Evolutionary conservation across 1,139 yeast species (phyloP).

Genomic region (Petasospora rhodanensis): DNA sequence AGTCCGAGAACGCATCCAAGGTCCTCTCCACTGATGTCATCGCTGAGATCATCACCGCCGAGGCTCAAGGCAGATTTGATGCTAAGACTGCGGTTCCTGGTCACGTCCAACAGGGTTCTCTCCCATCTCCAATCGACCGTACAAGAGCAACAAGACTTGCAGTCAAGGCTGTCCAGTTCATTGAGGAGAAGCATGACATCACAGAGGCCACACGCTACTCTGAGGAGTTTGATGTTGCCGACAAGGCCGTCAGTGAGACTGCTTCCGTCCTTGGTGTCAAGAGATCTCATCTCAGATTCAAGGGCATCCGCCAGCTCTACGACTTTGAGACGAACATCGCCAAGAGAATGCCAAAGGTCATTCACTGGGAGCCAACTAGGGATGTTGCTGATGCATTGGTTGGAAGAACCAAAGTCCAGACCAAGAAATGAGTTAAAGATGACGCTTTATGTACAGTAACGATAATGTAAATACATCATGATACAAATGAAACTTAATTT

Average conservation of each 20-base stretch:
- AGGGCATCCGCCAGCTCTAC: slow-evolving; percentile 69
- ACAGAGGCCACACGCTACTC: slow-evolving; percentile 28
- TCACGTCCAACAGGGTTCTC: slow-evolving; percentile 78
- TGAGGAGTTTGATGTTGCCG: slow-evolving; percentile 27
- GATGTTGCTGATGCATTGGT: slow-evolving; percentile 81
- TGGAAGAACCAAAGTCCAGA: slow-evolving; percentile 51
- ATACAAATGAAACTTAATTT: no score
- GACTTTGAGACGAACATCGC: slow-evolving; percentile 79
- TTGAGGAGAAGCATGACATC: slow-evolving; percentile 42
- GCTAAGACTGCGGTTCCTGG: slow-evolving; percentile 79
- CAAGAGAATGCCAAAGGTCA: slow-evolving; percentile 82
- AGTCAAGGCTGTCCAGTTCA: slow-evolving; percentile 63
- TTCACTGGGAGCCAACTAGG: slow-evolving; percentile 76
- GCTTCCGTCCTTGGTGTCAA: slow-evolving; percentile 87
- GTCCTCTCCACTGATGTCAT: slow-evolving; percentile 64
- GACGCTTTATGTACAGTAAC: no score
- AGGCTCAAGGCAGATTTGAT: slow-evolving; percentile 63
- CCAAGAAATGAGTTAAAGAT: no score
- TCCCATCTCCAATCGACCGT: slow-evolving; percentile 78
- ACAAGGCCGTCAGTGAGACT: slow-evolving; percentile 42
- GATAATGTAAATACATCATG: no score
- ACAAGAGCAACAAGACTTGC: slow-evolving; percentile 68
- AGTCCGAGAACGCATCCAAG: slow-evolving; percentile 65
- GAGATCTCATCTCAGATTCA: slow-evolving; percentile 70
- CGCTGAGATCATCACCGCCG: slow-evolving; percentile 64